Evolutionary conservation across 1,139 yeast species (phyloP).

Genomic region (Pichia sp.): DNA sequence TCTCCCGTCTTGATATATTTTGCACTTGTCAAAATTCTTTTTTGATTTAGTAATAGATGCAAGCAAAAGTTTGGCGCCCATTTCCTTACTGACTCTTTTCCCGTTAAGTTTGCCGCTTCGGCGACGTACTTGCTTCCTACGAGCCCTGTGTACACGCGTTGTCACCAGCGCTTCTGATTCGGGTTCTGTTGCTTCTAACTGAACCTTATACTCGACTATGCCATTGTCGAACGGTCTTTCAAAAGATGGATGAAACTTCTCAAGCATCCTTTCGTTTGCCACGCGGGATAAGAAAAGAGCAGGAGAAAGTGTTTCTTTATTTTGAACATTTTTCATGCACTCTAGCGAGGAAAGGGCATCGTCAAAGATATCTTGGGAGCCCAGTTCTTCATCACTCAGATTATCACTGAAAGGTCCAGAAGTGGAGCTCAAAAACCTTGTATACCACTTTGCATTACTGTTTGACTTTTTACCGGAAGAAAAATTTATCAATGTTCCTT

Average conservation of each 20-base stretch:
- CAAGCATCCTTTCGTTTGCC: background rate
- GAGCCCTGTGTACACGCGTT: background rate
- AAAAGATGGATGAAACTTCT: background rate
- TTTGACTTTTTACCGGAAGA: background rate
- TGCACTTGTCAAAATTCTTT: background rate
- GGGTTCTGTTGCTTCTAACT: background rate
- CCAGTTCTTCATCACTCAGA: background rate
- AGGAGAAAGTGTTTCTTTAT: background rate
- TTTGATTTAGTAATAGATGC: background rate
- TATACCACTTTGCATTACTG: background rate
- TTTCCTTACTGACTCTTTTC: background rate
- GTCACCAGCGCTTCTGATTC: background rate
- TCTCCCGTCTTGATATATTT: conserved; percentile 2
- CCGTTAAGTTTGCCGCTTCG: background rate
- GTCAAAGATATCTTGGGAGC: background rate
- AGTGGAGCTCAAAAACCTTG: background rate
- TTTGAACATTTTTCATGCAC: background rate
- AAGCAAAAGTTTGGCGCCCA: background rate
- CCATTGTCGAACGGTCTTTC: background rate
- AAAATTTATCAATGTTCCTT: conserved; percentile 1
- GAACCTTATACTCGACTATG: background rate
- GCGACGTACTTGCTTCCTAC: background rate
- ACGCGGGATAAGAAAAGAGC: background rate
- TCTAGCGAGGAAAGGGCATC: background rate
- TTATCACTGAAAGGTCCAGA: background rate